phyloP scores from a whole-genome alignment of 2,329 filamentous ascomycete species.

The Colletotrichum sp. region DNA sequence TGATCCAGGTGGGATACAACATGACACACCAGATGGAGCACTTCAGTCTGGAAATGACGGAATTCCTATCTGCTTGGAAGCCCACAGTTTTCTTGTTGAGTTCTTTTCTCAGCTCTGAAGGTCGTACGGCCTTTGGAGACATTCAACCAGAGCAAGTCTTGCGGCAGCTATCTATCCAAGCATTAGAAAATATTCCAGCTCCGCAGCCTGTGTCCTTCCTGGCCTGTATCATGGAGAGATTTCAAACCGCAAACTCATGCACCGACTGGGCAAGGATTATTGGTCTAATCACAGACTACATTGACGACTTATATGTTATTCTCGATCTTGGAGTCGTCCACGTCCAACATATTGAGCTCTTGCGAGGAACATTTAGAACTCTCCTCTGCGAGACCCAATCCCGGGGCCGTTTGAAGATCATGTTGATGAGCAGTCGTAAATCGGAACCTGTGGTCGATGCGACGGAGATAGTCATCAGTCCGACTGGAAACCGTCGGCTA shows the following conservation, averaged over 20 bases:
- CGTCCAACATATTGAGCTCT: not conserved
- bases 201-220: not conserved
- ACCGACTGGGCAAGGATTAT: not conserved
- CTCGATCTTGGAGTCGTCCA: not conserved
- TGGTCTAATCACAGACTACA: rapidly evolving
- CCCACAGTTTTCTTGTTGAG: too few species aligned
- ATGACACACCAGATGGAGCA: too few species aligned
- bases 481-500: not conserved
- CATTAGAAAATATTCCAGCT: not conserved
- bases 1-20: too few species aligned
- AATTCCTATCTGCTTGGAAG: too few species aligned
- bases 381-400: not conserved
- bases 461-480: not conserved
- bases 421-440: not conserved
- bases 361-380: not conserved
- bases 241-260: not conserved
- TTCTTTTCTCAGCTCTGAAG: too few species aligned
- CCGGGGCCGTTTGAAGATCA: not conserved
- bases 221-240: not conserved
- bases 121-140: too few species aligned
- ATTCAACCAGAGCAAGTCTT: not conserved
- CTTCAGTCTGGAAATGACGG: too few species aligned
- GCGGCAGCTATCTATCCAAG: not conserved
- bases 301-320: not conserved
- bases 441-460: rapidly evolving